Evolutionary conservation across 2,329 filamentous ascomycete genomes (phyloP).

Genomic region (Parasarocladium wereldwijsianum): DNA sequence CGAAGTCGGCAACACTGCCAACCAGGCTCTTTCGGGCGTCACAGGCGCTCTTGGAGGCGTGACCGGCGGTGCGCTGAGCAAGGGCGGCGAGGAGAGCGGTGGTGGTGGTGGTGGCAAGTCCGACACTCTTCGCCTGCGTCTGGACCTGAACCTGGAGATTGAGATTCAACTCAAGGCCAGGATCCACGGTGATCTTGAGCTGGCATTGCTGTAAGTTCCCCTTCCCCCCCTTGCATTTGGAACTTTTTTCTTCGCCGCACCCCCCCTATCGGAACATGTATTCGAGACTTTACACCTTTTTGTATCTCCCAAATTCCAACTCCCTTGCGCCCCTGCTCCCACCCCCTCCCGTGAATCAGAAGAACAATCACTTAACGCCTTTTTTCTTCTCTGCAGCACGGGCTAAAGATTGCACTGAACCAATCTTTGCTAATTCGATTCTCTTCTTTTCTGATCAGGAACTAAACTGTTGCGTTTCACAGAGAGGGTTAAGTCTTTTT

Average conservation of each 20-base stretch:
- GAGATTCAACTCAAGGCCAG: constrained; percentile 77
- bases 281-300: too few species aligned
- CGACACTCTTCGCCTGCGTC: constrained; percentile 47
- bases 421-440: constrained; percentile 5
- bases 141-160: constrained; percentile 71
- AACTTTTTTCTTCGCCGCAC: constrained; percentile 4
- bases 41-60: constrained; percentile 26
- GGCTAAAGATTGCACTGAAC: constrained; percentile 3
- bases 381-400: constrained; percentile 5
- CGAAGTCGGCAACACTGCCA: constrained; percentile 20
- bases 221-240: constrained; percentile 2
- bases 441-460: constrained; percentile 2
- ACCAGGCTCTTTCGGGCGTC: constrained; percentile 22
- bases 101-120: constrained; percentile 28
- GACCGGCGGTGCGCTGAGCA: constrained; percentile 21
- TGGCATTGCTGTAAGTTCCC: constrained; percentile 47
- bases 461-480: too few species aligned
- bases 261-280: too few species aligned
- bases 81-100: constrained; percentile 16
- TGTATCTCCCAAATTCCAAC: too few species aligned
- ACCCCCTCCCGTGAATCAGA: too few species aligned
- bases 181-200: constrained; percentile 70
- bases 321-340: constrained; percentile 3
- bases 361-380: constrained; percentile 4
- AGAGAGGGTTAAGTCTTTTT: too few species aligned